Percentiles rank a stretch among this genome's conserved stretches.
Conservation (phyloP, 192 early-diverging fungal genomes). For the Entomortierella parvispora region DNA sequence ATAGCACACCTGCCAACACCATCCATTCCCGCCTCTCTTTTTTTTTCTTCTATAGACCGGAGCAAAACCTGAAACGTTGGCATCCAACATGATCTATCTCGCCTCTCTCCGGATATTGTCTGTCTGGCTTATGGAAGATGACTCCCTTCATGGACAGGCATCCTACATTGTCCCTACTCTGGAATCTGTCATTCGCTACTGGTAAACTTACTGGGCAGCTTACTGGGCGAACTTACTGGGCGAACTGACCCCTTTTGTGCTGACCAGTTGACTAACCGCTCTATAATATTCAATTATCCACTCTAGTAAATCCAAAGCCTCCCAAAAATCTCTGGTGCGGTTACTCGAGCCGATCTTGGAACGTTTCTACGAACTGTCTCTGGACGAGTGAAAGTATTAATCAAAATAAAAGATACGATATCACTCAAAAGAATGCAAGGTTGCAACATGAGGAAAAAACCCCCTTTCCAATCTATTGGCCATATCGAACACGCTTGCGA, state of each 20-base stretch:
- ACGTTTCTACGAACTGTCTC: conserved; percentile 18
- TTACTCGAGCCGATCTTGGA: conserved; percentile 29
- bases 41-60: background rate
- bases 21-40: background rate
- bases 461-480: no score
- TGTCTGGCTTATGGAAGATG: conserved; percentile 38
- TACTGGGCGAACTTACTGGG: background rate
- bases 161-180: conserved; percentile 12
- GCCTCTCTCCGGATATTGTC: conserved; percentile 40
- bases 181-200: conserved; percentile 23
- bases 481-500: no score
- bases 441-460: no score
- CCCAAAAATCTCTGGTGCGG: conserved; percentile 16
- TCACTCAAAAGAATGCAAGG: background rate
- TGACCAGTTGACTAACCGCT: background rate
- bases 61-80: conserved; percentile 11
- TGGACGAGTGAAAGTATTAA: conserved; percentile 15
- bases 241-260: background rate
- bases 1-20: no score
- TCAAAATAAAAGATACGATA: no score
- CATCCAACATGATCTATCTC: conserved; percentile 25
- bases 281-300: no score
- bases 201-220: conserved; percentile 1
- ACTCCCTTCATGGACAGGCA: conserved; percentile 35
- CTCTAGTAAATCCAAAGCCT: conserved; percentile 26